Evolutionary conservation across 257 asterid species (phyloP), one percentile per base, ranked within the genome.

Genomic region (Cinchona pubescens): DNA sequence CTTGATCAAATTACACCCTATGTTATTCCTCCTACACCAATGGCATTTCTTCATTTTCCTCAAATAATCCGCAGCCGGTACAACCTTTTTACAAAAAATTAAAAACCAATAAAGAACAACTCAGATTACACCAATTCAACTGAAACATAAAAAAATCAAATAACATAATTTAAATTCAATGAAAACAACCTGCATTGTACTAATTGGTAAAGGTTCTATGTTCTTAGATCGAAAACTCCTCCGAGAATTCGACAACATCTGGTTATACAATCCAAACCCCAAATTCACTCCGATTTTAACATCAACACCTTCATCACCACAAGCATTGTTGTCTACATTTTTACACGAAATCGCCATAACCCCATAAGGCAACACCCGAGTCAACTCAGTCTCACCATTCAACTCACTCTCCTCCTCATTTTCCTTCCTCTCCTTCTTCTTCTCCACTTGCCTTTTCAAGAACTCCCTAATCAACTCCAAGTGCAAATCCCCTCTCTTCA

Each of bases 391-490:
- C 25, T 63, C 79, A 10, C 40, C 78, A 45, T 65, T 83, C 84
- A 82, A 75, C 43, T 85, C 93, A n/a, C 67, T 85, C 80, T 88
- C 92, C 84, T 56, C 78, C 13, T 71, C 80, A 38, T 74, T 76
- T 85, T 82, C 73, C 68, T 74, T 91, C 60, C 76, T 88, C 82
- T 86, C 90, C 86, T 82, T 94, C 89, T 84, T 90, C 91, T 86
- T 91, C 88, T 88, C 94, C 82, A 95, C 85, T 85, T 88, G 96
- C 82, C 96, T 82, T 81, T 90, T 87, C 79, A 95, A 81, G 67
- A 91, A 92, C 59, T 81, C 94, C 53, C 98, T 92, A 66, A 93
- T 86, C 86, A 92, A 79, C 43, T 95, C 99, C 92, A 95, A 86
- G 62, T 87, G 96, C 82, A 91, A 75, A 84, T 95, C 99, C 0